Evolutionary conservation across 2,329 filamentous ascomycete species (phyloP).

Genomic region (Diaporthe sp.): DNA sequence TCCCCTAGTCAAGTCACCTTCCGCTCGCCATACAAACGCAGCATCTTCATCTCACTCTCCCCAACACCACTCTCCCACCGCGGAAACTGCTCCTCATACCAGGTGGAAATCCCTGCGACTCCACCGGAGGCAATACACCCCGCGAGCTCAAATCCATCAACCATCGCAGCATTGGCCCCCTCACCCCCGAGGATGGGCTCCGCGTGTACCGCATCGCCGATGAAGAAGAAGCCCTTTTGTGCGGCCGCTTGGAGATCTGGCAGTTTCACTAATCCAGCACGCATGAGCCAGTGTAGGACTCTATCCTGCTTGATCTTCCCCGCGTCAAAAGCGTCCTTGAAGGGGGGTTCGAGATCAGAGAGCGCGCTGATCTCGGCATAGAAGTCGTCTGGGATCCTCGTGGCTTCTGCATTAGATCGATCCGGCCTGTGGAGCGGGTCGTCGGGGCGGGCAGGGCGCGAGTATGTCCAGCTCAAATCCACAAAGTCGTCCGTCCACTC

Average conservation of each 20-base stretch:
- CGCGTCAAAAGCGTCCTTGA: not conserved
- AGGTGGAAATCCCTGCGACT: not conserved
- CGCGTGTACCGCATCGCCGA: not conserved
- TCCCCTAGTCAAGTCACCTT: not conserved
- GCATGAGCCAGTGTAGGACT: not conserved
- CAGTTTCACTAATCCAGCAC: not conserved
- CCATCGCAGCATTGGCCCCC: not conserved
- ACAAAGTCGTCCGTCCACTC: not conserved
- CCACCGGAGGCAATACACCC: not conserved
- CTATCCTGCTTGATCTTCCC: not conserved
- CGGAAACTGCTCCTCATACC: not conserved
- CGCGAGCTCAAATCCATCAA: not conserved
- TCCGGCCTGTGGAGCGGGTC: slow-evolving; percentile 3
- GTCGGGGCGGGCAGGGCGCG: not conserved
- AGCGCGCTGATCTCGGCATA: not conserved
- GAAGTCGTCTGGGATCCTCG: not conserved
- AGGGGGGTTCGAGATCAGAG: not conserved
- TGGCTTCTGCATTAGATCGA: not conserved
- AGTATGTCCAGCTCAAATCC: slow-evolving; percentile 1
- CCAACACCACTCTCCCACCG: not conserved
- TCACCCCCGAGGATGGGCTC: not conserved
- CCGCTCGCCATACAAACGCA: not conserved
- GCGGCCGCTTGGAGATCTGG: not conserved
- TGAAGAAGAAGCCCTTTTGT: not conserved
- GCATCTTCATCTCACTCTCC: not conserved